Percentiles rank a stretch among this genome's conserved stretches.
Evolutionary conservation across 192 early-diverging fungal genomes (phyloP).

Genomic region (Tieghemiomyces parasiticus): DNA sequence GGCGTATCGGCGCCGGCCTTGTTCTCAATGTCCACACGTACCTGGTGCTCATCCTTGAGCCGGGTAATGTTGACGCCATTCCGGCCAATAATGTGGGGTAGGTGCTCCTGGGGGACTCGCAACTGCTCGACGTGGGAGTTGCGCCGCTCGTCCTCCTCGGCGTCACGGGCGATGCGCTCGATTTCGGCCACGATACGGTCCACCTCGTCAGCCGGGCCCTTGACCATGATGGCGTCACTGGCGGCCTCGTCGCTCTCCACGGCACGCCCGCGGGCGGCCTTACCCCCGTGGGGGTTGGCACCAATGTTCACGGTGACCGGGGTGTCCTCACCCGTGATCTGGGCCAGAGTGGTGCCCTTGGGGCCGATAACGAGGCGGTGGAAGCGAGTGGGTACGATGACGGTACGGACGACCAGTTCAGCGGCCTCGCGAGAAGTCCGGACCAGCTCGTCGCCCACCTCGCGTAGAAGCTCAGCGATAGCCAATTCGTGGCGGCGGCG

Average conservation of each 20-base stretch:
- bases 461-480: slow-evolving; percentile 26
- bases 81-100: slow-evolving; percentile 77
- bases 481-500: slow-evolving; percentile 37
- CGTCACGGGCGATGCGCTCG: slow-evolving; percentile 42
- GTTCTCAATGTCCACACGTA: slow-evolving; percentile 50
- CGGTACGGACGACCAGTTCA: slow-evolving; percentile 41
- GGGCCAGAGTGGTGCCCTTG: slow-evolving; percentile 55
- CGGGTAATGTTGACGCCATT: slow-evolving; percentile 69
- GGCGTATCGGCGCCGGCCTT: slow-evolving; percentile 10
- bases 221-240: slow-evolving; percentile 51
- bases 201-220: slow-evolving; percentile 67
- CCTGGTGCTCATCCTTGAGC: slow-evolving; percentile 57
- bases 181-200: slow-evolving; percentile 55
- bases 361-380: slow-evolving; percentile 69
- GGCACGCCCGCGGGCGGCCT: background rate
- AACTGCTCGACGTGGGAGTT: slow-evolving; percentile 59
- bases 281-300: background rate
- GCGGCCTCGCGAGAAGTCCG: slow-evolving; percentile 40
- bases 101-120: slow-evolving; percentile 47
- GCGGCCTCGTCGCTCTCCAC: background rate
- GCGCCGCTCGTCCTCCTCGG: slow-evolving; percentile 49
- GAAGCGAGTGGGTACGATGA: slow-evolving; percentile 52
- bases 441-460: slow-evolving; percentile 50
- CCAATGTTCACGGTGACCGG: background rate
- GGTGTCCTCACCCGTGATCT: slow-evolving; percentile 43